Evolutionary conservation across 306 rosid species (phyloP).

Genomic region (Cicer cuneatum): DNA sequence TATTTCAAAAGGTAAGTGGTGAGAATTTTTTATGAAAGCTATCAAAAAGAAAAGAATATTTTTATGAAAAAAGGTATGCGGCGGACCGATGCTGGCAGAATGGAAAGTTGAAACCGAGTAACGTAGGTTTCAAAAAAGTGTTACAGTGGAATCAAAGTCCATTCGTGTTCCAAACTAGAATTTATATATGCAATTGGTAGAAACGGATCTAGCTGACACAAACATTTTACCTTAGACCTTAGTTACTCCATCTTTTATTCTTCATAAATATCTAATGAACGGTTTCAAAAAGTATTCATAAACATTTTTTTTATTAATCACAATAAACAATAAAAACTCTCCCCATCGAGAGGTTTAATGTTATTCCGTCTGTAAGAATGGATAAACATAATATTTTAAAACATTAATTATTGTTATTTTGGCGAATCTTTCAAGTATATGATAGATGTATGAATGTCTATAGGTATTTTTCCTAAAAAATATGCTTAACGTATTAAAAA

Average conservation of each 20-base stretch:
- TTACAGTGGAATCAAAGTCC: slow-evolving; percentile 49
- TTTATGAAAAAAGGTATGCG: slow-evolving; percentile 52
- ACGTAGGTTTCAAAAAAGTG: slow-evolving; percentile 46
- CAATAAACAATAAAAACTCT: no score
- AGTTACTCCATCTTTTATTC: slow-evolving; percentile 22
- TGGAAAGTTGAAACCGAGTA: slow-evolving; percentile 55
- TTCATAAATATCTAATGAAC: slow-evolving; percentile 38
- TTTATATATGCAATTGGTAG: slow-evolving; percentile 1
- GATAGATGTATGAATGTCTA: no score
- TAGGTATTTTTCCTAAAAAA: no score
- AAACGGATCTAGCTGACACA: slow-evolving; percentile 38
- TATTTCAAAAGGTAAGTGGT: slow-evolving; percentile 29
- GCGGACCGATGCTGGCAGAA: slow-evolving; percentile 64
- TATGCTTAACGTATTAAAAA: not conserved
- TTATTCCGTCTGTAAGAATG: no score
- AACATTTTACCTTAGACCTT: slow-evolving; percentile 8
- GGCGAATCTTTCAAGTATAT: no score
- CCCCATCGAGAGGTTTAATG: no score
- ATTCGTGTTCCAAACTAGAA: slow-evolving; percentile 30
- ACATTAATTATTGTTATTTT: no score
- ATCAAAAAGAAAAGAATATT: not conserved
- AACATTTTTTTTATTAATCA: not conserved
- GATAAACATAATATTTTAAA: no score
- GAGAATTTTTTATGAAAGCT: slow-evolving; percentile 13
- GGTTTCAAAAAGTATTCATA: not conserved